Evolutionary conservation across 139 green algal genomes (phyloP).

Genomic region (Micractinium sp.): DNA sequence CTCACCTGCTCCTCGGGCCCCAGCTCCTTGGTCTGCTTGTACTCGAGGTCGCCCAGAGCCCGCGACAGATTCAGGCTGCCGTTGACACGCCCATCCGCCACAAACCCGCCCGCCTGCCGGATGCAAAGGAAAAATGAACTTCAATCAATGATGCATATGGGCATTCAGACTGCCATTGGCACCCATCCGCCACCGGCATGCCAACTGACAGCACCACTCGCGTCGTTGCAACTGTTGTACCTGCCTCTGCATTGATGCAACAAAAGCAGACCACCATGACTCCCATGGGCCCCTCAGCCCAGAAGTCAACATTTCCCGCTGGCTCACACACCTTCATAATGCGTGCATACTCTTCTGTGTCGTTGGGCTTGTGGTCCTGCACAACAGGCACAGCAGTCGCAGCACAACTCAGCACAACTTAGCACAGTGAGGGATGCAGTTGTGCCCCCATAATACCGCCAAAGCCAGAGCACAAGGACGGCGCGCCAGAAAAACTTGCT

Average conservation of each 20-base stretch:
- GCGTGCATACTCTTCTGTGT: constrained; percentile 57
- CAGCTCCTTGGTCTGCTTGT: constrained; percentile 68
- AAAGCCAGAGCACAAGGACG: not conserved
- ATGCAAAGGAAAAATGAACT: too few species aligned
- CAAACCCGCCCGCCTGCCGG: constrained; percentile 65
- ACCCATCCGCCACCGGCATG: too few species aligned
- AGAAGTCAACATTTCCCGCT: too few species aligned
- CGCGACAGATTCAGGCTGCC: constrained; percentile 82
- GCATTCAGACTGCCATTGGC: not conserved
- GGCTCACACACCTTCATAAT: constrained; percentile 55
- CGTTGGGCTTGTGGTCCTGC: constrained; percentile 73
- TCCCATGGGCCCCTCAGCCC: too few species aligned
- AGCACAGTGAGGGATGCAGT: not conserved
- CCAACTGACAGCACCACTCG: too few species aligned
- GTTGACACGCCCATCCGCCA: constrained; percentile 80
- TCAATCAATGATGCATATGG: too few species aligned
- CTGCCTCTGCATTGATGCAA: too few species aligned
- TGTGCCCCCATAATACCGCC: not conserved
- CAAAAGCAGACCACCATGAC: too few species aligned
- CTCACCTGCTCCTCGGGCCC: constrained; percentile 35
- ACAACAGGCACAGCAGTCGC: constrained; percentile 45
- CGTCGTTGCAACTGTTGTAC: too few species aligned
- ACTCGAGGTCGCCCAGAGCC: constrained; percentile 84
- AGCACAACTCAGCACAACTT: not conserved
- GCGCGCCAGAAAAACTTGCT: too few species aligned